These are phyloP conservation scores for Lasiosphaeria ovina DNA, from an alignment of 495 filamentous ascomycete genomes.

Conservation along the genomic window DNA sequence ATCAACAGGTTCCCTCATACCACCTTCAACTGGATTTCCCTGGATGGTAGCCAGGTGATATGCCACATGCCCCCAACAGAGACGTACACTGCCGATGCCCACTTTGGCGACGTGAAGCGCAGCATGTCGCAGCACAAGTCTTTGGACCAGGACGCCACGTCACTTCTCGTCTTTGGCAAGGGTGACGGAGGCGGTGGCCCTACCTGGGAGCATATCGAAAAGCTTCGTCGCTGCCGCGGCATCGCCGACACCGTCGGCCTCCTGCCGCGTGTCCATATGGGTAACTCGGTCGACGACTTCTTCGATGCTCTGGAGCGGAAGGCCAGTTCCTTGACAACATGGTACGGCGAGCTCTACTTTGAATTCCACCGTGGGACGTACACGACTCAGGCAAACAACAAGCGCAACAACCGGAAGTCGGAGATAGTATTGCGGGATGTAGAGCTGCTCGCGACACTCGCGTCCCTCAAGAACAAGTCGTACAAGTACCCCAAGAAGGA, in stretches of 20 bases:
- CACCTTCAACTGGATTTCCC: slow-evolving; percentile 95
- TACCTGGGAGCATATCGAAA: slow-evolving; percentile 91
- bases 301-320: slow-evolving; percentile 77
- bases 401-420: slow-evolving; percentile 82
- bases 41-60: slow-evolving; percentile 93
- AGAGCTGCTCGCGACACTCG: slow-evolving; percentile 84
- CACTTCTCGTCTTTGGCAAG: slow-evolving; percentile 89
- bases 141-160: slow-evolving; percentile 83
- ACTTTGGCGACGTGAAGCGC: slow-evolving; percentile 93
- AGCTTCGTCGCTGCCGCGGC: slow-evolving; percentile 90
- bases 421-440: slow-evolving; percentile 84
- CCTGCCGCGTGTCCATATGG: slow-evolving; percentile 85
- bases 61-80: slow-evolving; percentile 95
- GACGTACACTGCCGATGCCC: slow-evolving; percentile 90
- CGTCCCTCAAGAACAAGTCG: slow-evolving; percentile 62
- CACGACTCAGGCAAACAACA: slow-evolving; percentile 96
- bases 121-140: slow-evolving; percentile 94
- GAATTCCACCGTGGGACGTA: slow-evolving; percentile 96
- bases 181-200: slow-evolving; percentile 95
- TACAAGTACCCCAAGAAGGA: slow-evolving; percentile 92
- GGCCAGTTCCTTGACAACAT: slow-evolving; percentile 82
- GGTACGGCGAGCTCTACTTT: slow-evolving; percentile 98
- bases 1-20: slow-evolving; percentile 99
- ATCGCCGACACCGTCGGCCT: slow-evolving; percentile 83
- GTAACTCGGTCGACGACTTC: slow-evolving; percentile 93